Evolutionary conservation across 2,329 filamentous ascomycete genomes (phyloP), one percentile per base, ranked within the genome.

Genomic region (Xylaria sp.): DNA sequence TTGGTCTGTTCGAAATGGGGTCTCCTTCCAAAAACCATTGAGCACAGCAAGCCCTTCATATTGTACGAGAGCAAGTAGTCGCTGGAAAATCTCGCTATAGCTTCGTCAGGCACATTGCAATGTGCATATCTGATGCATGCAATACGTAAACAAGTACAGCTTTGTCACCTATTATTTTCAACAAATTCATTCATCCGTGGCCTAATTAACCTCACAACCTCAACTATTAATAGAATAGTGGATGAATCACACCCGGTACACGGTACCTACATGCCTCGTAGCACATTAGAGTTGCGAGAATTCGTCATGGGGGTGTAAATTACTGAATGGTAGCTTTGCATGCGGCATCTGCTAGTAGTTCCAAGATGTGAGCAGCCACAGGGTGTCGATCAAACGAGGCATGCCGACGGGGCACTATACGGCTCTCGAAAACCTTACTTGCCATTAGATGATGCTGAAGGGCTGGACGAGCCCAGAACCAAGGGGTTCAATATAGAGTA

Each of bases 381-480:
- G 37, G 34, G 2, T 9, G 5, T 15, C 31, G 20, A 28, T 34
- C 37, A 60, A 25, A 54, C 5, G 12, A 60, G 25, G 46, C 37
- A 23, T 31, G n/a, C 18, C 18, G 13, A 44, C 28, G 25, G 34
- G 15, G 23, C 18, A 31, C 18, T 52, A 52, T 66, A 69, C 23
- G 23, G 58, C 34, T n/a, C n/a, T 6, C 23, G 44, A 52, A 52
- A 34, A 20, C n/a, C 44, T 13, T 34, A 25, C 15, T 31, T 44
- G 56, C 18, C 9, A 34, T 46, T 31, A 66, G 50, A 66, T 54
- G 56, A 37, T 54, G 13, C 20, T 12, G 31, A 55, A 56, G 41
- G 63, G 58, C 58, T 52, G 50, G 64, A 63, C 5, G 56, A 57
- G 64, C 60, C 67, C 41, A 66, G 54, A 63, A 44, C 52, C 44